Base-by-base conservation (phyloP, 2,329 filamentous ascomycete species). In the Penicillium sp. region DNA sequence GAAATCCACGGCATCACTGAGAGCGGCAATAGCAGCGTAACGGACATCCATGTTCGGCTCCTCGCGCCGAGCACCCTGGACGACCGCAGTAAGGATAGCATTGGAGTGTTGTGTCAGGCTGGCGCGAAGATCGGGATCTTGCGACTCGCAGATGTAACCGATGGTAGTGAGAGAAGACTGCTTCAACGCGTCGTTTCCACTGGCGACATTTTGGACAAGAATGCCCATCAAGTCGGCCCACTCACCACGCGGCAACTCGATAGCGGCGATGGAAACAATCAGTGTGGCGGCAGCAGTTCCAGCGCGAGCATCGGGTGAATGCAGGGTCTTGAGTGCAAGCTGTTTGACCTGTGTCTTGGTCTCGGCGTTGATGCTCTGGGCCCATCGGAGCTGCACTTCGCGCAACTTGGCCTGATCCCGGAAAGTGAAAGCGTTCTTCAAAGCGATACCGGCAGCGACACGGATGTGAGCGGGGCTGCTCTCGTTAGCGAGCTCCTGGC, bases 371-470 rank as follows among this genome's bases (percentile, higher is more conserved):
- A 93, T 88, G 72, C 89, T 86, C 74, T 88, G 85, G 61, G 94
- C 81, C 94, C 94, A 99, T 88, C 95, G 92, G 72, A 86, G 84
- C 79, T 97, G 94, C 56, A 97, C 85, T 74, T 95, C 89, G 72
- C 90, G 88, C 78, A 96, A 87, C 72, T 92, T 89, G 70, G 86
- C 81, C 71, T 88, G 88, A 77, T 99, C 94, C 82, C 94, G 89
- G 71, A 92, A 90, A 72, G 90, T 91, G 81, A 99, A 97, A 70
- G 94, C 89, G 83, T 99, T 99, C 81, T 99, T 99, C 72, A 99
- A 82, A 67, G 94, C 93, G 68, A 99, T 85, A 85, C 92, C 94
- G 69, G 94, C 94, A 66, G 94, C 93, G 67, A 90, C 89, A 82
- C 94, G 89, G 73, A 97, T 94, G 72, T 90, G 85, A 63, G 89